These are phyloP conservation scores for Prunus armeniaca DNA, from an alignment of 306 rosid species.

Conservation along the genomic window DNA sequence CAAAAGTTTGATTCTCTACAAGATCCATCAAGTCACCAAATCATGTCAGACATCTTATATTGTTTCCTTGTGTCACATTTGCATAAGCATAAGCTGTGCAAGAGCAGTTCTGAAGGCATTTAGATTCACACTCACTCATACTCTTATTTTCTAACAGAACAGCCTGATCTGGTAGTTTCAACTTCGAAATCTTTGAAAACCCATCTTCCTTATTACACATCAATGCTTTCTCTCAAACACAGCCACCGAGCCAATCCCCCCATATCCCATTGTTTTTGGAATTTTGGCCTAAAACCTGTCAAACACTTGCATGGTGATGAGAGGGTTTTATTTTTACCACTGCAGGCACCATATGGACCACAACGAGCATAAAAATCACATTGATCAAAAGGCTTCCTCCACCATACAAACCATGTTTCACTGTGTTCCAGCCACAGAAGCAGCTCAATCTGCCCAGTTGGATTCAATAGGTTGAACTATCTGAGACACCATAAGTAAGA, in stretches of 20 bases:
- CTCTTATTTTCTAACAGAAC: slow-evolving; percentile 6
- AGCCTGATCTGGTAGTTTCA: slow-evolving; percentile 6
- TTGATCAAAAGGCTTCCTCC: neutral
- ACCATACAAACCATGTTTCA: neutral
- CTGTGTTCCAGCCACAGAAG: neutral
- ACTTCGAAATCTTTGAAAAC: neutral
- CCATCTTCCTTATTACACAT: slow-evolving; percentile 14
- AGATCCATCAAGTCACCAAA: neutral
- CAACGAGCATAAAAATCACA: neutral
- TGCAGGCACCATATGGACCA: neutral
- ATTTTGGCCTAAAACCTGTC: neutral
- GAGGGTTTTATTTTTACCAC: neutral
- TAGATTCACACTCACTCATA: slow-evolving; percentile 34
- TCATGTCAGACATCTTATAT: neutral
- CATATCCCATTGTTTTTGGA: neutral
- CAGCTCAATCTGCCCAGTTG: neutral
- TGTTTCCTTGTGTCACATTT: neutral
- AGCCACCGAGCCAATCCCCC: slow-evolving; percentile 36
- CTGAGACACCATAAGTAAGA: neutral
- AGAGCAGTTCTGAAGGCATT: slow-evolving; percentile 44
- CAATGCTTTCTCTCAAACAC: slow-evolving; percentile 29
- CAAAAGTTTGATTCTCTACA: neutral
- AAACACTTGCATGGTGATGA: neutral
- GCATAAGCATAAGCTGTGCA: slow-evolving; percentile 60
- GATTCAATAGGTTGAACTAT: neutral